Evolutionary conservation across 495 filamentous ascomycete genomes (phyloP), one percentile per base, ranked within the genome.

Genomic region (Annulohypoxylon moriforme): DNA sequence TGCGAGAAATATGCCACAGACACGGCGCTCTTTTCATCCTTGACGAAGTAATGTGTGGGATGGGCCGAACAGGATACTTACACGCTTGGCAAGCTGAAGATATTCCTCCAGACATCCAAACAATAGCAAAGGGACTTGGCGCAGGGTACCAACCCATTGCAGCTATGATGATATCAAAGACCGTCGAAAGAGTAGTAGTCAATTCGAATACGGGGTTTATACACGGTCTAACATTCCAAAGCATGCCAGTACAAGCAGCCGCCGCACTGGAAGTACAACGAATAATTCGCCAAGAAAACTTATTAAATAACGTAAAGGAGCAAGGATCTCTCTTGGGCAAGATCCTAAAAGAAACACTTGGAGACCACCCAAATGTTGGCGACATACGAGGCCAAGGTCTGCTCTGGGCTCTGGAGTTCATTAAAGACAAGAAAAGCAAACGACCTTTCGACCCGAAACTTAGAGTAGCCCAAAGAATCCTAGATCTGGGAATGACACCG

Each of bases 21-120:
- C 81, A 92, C 71, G 91, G 89, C 29, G 88, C 87, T 0, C 84
- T 94, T 3, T 81, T 93, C 20, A 89, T 94, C n/a, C n/a, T n/a
- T n/a, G n/a, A n/a, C n/a, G n/a, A n/a, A n/a, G n/a, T n/a, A n/a
- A n/a, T n/a, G n/a, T 86, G 88, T 74, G 91, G 89, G 0, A 89
- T 89, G 82, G 89, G 89, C 6, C 83, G 89, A 3, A 83, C 81
- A n/a, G 89, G 89, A 1, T 88, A 85, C 5, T 68, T 88, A 1
- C 87, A 89, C 67, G 87, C 85, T 4, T 92, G 88, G 85, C 82
- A 90, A 58, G 82, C 83, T 16, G 88, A 91, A 69, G 73, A 64
- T 3, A 59, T 61, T 29, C 46, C 57, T 27, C 74, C 77, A n/a
- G 89, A 91, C 72, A 81, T 92, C 18, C 85, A 89, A 68, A 88